Evolutionary conservation across 441 rosid species (phyloP).

Genomic region (Adansonia rubrostipa): DNA sequence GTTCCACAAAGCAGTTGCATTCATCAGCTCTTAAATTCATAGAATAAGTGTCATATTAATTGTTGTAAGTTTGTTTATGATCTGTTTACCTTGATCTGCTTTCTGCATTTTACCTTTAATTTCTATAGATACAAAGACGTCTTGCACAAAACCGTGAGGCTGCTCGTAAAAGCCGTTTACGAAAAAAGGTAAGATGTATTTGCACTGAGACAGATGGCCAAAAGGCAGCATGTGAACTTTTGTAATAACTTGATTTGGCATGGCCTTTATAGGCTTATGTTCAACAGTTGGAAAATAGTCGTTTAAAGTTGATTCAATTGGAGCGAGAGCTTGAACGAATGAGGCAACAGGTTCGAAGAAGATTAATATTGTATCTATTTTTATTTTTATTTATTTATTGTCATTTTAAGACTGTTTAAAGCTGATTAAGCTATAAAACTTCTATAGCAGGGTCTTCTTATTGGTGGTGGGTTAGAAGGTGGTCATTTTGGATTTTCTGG

Average conservation of each 20-base stretch:
- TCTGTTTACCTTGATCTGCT: constrained; percentile 23
- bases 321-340: constrained; percentile 87
- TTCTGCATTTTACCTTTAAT: constrained; percentile 26
- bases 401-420: constrained; percentile 12
- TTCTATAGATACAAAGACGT: constrained; percentile 76
- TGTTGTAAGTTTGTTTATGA: not conserved
- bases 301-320: constrained; percentile 75
- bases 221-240: constrained; percentile 17
- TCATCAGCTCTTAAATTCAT: not conserved
- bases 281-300: constrained; percentile 88
- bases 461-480: constrained; percentile 59
- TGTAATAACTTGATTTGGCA: constrained; percentile 18
- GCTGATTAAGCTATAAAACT: constrained; percentile 21
- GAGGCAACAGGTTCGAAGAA: constrained; percentile 73
- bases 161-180: constrained; percentile 94
- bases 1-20: not conserved
- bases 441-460: constrained; percentile 59
- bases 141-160: constrained; percentile 99
- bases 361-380: not conserved
- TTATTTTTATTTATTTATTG: not conserved
- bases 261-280: constrained; percentile 79
- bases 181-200: constrained; percentile 70
- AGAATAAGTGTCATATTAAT: not conserved
- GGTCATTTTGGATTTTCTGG: constrained; percentile 60
- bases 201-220: constrained; percentile 13